Conservation (phyloP, 129 eudicot species). For the Helianthus tuberosus region DNA sequence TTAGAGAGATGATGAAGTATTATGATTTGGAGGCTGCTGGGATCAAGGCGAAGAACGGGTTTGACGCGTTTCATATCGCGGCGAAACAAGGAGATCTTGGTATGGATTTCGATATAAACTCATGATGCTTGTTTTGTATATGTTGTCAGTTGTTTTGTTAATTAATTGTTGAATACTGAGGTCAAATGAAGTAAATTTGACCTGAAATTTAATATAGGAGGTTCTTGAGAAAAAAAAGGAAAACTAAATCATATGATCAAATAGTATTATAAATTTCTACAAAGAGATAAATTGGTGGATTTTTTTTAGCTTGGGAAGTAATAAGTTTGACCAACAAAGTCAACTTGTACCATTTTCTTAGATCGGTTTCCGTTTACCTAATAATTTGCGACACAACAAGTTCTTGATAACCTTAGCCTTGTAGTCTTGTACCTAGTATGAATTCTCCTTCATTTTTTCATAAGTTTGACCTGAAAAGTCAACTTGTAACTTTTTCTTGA, state of each 20-base stretch:
- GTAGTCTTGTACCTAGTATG: conserved; percentile 1
- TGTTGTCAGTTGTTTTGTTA: background rate
- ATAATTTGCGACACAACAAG: background rate
- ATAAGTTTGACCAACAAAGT: conserved; percentile 9
- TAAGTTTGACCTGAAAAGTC: conserved; percentile 9
- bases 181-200: conserved; percentile 12
- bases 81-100: conserved; percentile 68
- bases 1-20: conserved; percentile 51
- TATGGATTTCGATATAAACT: conserved; percentile 27
- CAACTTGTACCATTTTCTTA: conserved; percentile 1
- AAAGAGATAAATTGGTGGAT: background rate
- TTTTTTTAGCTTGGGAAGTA: conserved; percentile 5
- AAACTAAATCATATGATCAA: background rate
- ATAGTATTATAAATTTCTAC: background rate
- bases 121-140: background rate
- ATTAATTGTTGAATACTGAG: background rate
- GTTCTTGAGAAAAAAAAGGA: background rate
- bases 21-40: conserved; percentile 50
- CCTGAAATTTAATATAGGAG: background rate
- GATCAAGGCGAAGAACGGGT: conserved; percentile 59
- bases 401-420: conserved; percentile 18
- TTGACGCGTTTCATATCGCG: conserved; percentile 59
- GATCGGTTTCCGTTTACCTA: background rate
- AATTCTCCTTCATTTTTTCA: background rate
- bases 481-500: conserved; percentile 1